Evolutionary conservation across 2,329 filamentous ascomycete species (phyloP).

Genomic region (Chaetomiaceae sp.): DNA sequence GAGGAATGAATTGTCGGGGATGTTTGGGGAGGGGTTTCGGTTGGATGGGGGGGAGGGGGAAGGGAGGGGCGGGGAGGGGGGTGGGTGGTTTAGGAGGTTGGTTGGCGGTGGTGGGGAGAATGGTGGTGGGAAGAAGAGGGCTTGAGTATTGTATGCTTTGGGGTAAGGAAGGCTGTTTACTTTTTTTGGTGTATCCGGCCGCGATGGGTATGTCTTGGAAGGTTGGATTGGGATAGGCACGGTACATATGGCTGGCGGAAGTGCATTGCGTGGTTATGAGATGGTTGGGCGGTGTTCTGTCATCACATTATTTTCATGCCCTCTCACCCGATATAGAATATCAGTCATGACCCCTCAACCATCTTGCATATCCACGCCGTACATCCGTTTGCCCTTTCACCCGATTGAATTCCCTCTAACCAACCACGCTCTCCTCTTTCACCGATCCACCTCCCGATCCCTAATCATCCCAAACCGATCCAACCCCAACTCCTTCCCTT

Average conservation of each 20-base stretch:
- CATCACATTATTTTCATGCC: neutral
- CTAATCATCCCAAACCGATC: slow-evolving; percentile 10
- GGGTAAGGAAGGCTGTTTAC: neutral
- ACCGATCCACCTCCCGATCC: neutral
- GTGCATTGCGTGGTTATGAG: slow-evolving; percentile 2
- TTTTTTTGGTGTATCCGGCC: neutral
- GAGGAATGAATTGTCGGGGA: slow-evolving; percentile 38
- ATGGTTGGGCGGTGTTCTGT: neutral
- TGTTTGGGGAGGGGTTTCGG: slow-evolving; percentile 40
- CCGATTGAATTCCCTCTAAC: neutral
- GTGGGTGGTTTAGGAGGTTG: slow-evolving; percentile 15
- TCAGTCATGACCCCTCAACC: too few relatives aligned
- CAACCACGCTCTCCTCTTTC: neutral
- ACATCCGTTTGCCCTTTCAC: neutral
- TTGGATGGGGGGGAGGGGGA: slow-evolving; percentile 29
- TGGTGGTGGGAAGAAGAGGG: neutral
- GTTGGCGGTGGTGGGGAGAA: slow-evolving; percentile 1
- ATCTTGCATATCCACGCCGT: too few relatives aligned
- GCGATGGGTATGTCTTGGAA: neutral
- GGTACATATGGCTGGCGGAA: neutral
- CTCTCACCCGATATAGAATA: too few relatives aligned
- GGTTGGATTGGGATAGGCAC: neutral
- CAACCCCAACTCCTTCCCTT: neutral
- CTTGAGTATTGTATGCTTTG: neutral
- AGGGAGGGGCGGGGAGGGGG: slow-evolving; percentile 1